Evolutionary conservation across 495 filamentous ascomycete genomes (phyloP).

Genomic region (Filosporella fistucella): DNA sequence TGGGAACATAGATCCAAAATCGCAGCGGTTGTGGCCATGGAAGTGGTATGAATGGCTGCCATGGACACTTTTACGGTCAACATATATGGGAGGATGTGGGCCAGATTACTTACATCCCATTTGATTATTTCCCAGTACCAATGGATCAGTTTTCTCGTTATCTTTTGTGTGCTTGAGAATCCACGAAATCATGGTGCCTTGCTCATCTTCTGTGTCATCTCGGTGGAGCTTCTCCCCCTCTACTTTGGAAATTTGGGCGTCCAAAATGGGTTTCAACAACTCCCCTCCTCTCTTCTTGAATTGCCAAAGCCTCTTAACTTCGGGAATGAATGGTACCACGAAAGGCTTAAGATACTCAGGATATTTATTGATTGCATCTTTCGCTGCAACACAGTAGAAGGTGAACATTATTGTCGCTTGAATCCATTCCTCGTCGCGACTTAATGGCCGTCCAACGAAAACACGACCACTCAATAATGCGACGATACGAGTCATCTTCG

Average conservation of each 20-base stretch:
- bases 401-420: slow-evolving; percentile 54
- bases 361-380: slow-evolving; percentile 26
- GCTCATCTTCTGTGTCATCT: slow-evolving; percentile 3
- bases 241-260: neutral
- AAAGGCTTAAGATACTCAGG: slow-evolving; percentile 28
- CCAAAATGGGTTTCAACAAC: slow-evolving; percentile 9
- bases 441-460: slow-evolving; percentile 51
- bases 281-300: slow-evolving; percentile 7
- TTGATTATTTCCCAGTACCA: slow-evolving; percentile 7
- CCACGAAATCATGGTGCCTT: slow-evolving; percentile 8
- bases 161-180: slow-evolving; percentile 8
- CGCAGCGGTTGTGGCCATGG: slow-evolving; percentile 18
- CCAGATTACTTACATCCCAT: slow-evolving; percentile 11
- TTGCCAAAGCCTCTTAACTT: slow-evolving; percentile 20
- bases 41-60: slow-evolving; percentile 33
- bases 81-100: neutral
- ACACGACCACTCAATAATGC: slow-evolving; percentile 52
- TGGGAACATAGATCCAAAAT: slow-evolving; percentile 14
- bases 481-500: slow-evolving; percentile 40
- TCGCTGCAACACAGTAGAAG: slow-evolving; percentile 36
- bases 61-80: slow-evolving; percentile 5
- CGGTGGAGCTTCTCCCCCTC: neutral
- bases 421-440: slow-evolving; percentile 52
- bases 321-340: slow-evolving; percentile 23
- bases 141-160: neutral